Percentiles rank a stretch among this genome's conserved stretches.
These are phyloP conservation scores for Pholiota microspora DNA, from an alignment of 768 basidiomycete genomes.

Conservation along the genomic window DNA sequence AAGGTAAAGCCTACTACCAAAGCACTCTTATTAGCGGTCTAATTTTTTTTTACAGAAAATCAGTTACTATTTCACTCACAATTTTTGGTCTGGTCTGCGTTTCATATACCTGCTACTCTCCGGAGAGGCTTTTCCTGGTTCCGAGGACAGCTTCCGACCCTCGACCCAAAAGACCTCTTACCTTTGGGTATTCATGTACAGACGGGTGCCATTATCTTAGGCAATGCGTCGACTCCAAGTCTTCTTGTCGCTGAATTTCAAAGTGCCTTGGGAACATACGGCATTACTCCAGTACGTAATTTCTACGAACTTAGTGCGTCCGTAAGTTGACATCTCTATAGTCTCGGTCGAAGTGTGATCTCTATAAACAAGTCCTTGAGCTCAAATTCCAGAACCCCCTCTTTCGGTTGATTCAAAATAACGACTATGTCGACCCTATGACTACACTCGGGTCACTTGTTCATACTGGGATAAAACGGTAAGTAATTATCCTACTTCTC, in stretches of 20 bases:
- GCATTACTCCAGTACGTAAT: slow-evolving; percentile 65
- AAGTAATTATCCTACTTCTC: slow-evolving; percentile 13
- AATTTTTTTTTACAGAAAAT: slow-evolving; percentile 17
- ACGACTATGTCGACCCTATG: slow-evolving; percentile 71
- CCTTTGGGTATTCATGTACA: slow-evolving; percentile 79
- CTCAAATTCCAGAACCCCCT: slow-evolving; percentile 67
- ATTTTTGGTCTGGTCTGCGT: slow-evolving; percentile 24
- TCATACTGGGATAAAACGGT: slow-evolving; percentile 54
- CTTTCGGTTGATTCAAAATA: slow-evolving; percentile 71
- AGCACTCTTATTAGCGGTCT: background rate
- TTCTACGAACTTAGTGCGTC: background rate
- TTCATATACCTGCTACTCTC: slow-evolving; percentile 35
- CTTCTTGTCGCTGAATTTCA: slow-evolving; percentile 82
- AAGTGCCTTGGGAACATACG: slow-evolving; percentile 74
- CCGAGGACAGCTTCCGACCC: slow-evolving; percentile 59
- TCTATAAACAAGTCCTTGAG: slow-evolving; percentile 77
- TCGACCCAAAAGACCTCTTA: slow-evolving; percentile 81
- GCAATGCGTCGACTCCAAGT: slow-evolving; percentile 83
- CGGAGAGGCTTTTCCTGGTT: slow-evolving; percentile 49
- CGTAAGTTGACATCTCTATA: slow-evolving; percentile 26
- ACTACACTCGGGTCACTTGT: slow-evolving; percentile 60
- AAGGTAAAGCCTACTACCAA: slow-evolving; percentile 27
- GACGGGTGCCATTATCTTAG: slow-evolving; percentile 80
- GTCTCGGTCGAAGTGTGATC: slow-evolving; percentile 80
- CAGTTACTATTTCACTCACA: slow-evolving; percentile 29